Evolutionary conservation across 169 alveolate genomes (phyloP).

Genomic region (Plasmodium falciparum): DNA sequence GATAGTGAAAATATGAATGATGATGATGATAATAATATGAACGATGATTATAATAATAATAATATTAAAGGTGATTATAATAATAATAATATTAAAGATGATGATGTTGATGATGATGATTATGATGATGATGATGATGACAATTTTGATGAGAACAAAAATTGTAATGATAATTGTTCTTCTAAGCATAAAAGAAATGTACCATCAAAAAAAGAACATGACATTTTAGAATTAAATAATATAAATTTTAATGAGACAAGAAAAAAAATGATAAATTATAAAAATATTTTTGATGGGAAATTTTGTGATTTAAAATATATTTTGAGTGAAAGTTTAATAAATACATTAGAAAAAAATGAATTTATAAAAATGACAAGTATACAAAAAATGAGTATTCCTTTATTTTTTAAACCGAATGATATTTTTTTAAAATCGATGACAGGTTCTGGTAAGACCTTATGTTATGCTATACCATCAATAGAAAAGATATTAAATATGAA

Average conservation of each 20-base stretch:
- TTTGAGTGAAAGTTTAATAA: constrained; percentile 27
- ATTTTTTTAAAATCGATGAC: constrained; percentile 94
- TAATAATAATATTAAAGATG: too few relatives aligned
- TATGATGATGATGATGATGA: too few relatives aligned
- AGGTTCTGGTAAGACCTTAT: constrained; percentile 98
- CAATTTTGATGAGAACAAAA: too few relatives aligned
- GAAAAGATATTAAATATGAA: constrained; percentile 76
- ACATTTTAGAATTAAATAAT: background rate
- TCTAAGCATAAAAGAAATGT: background rate
- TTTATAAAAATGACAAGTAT: constrained; percentile 86
- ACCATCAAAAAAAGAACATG: background rate
- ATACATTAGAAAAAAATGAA: constrained; percentile 80
- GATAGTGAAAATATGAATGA: background rate
- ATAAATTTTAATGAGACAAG: background rate
- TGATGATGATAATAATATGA: background rate
- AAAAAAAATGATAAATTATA: background rate
- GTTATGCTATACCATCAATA: constrained; percentile 95
- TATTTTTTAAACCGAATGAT: constrained; percentile 92
- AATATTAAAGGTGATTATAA: too few relatives aligned
- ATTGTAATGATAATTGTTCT: too few relatives aligned
- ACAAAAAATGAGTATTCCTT: constrained; percentile 94
- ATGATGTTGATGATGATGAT: background rate
- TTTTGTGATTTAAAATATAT: constrained; percentile 68
- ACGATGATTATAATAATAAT: background rate
- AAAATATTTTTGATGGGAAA: constrained; percentile 43